Evolutionary conservation across 306 rosid genomes (phyloP), one percentile per base, ranked within the genome.

Genomic region (Glycine latifolia): DNA sequence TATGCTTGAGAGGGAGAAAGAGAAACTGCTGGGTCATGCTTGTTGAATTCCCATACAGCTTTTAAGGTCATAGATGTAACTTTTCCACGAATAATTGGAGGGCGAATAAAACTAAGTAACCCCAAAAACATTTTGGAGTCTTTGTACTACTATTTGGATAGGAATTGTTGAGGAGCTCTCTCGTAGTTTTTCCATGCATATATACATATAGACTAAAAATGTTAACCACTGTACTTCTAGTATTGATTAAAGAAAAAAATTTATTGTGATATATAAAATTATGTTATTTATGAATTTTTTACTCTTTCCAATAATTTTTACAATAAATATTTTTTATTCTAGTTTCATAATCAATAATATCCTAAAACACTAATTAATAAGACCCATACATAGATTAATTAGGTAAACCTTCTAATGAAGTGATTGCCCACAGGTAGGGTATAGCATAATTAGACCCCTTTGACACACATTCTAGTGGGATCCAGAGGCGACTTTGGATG

Each of bases 31-130:
- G 87, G 87, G 87, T 73, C 87, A 83, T 86, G 87, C 15, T 63
- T 52, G 89, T 81, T 73, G 87, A 81, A 87, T 87, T 87, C 80
- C 77, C 85, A 80, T 72, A 69, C 87, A 83, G 59, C 89, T 83
- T 80, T 84, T 81, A 70, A 67, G 82, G 82, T 76, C 82, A 87
- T 81, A 77, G 26, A 63, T 1, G 1, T 10, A 68, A 69, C 82
- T 87, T 87, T 84, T 74, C 37, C 77, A 78, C 35, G 69, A 87
- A 81, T 84, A 78, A 87, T 84, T 81, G 79, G 65, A 54, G 69
- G 50, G 76, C 7, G 68, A 47, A 65, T 58, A 70, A 79, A 72
- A 61, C 39, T 43, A 20, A 70, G 63, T 49, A 67, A 59, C 62
- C 80, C 70, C 10, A 54, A 66, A 69, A 72, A 20, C 67, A 67